Evolutionary conservation across 2,329 filamentous ascomycete genomes (phyloP).

Genomic region (Exophiala calicioides): DNA sequence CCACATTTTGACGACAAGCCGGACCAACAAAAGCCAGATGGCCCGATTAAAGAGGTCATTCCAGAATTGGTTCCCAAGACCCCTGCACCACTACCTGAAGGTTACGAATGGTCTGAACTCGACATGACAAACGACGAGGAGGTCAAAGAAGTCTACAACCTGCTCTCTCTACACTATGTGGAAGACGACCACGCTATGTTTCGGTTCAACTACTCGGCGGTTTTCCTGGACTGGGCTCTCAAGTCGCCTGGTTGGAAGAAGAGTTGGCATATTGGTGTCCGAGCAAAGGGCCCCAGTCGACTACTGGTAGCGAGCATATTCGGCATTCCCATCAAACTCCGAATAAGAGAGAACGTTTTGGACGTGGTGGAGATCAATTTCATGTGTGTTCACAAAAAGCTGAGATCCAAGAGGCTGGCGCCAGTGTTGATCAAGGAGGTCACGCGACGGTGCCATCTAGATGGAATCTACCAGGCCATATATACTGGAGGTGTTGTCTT

Average conservation of each 20-base stretch:
- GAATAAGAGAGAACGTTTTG: constrained; percentile 73
- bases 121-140: constrained; percentile 76
- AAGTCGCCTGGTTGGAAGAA: constrained; percentile 92
- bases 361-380: constrained; percentile 95
- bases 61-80: constrained; percentile 77
- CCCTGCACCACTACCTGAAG: constrained; percentile 71
- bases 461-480: constrained; percentile 88
- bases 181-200: constrained; percentile 98
- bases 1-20: constrained; percentile 69
- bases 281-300: constrained; percentile 70
- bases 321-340: constrained; percentile 81
- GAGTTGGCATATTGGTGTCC: constrained; percentile 93
- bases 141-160: constrained; percentile 86
- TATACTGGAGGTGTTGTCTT: constrained; percentile 92
- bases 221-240: constrained; percentile 90
- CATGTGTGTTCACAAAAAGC: constrained; percentile 96
- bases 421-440: constrained; percentile 98
- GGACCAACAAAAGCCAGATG: constrained; percentile 65
- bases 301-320: constrained; percentile 96
- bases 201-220: constrained; percentile 90
- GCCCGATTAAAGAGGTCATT: constrained; percentile 78
- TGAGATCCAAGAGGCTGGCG: constrained; percentile 86
- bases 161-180: constrained; percentile 92
- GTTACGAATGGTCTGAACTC: constrained; percentile 93
- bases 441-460: constrained; percentile 83